phyloP scores from a whole-genome alignment of 2,329 filamentous ascomycete genomes.

The Trichoderma koningii region DNA sequence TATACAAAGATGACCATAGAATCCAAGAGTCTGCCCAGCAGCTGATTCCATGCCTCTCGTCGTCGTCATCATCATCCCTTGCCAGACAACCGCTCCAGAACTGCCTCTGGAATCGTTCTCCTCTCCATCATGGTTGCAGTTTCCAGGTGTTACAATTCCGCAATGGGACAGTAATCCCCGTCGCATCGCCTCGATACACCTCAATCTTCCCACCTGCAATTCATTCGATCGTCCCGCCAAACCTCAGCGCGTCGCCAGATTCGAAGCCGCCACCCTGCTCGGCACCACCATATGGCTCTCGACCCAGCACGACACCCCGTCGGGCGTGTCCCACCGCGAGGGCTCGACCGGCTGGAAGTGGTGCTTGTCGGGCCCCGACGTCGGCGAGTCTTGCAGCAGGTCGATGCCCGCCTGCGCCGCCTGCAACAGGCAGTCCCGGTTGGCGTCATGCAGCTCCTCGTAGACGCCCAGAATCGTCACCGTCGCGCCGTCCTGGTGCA shows the following conservation, averaged over 20 bases:
- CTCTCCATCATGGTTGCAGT: no score
- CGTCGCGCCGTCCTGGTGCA: conserved; percentile 37
- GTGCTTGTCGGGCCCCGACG: conserved; percentile 27
- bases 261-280: conserved; percentile 23
- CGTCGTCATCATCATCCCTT: no score
- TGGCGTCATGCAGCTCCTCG: conserved; percentile 41
- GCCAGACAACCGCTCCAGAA: no score
- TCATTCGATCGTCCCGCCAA: not conserved
- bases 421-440: conserved; percentile 38
- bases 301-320: conserved; percentile 43
- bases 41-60: no score
- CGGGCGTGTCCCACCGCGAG: conserved; percentile 41
- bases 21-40: no score
- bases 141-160: no score
- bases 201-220: not conserved
- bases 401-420: conserved; percentile 36
- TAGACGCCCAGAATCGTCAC: conserved; percentile 39
- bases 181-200: no score
- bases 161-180: no score
- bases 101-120: no score
- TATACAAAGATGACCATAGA: no score
- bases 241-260: not conserved
- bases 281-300: conserved; percentile 40
- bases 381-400: conserved; percentile 27
- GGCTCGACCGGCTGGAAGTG: conserved; percentile 35